Evolutionary conservation across 257 asterid species (phyloP), one percentile per base, ranked within the genome.

Genomic region (Marsdenia floribunda): DNA sequence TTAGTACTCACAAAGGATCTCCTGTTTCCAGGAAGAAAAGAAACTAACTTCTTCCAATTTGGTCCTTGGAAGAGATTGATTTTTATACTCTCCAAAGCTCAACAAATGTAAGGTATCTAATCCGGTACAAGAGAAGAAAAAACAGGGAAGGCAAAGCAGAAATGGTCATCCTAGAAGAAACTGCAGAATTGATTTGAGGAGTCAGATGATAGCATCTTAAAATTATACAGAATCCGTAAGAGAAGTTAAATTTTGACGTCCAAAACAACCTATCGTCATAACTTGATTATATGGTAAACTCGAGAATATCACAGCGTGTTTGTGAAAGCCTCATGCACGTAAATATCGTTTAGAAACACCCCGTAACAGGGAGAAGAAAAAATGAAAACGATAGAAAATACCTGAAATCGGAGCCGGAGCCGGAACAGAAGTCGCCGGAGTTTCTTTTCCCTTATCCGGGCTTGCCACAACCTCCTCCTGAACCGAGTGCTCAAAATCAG

Each of bases 401-500:
- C 96, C 93, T 79, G 93, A 87, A 75, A 91, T 84, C 16, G 96
- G 96, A 70, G 82, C 54, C 0, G 96, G 91, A 29, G 85, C 84
- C 14, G 87, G 91, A 70, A 86, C 67, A 73, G 77, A 75, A 37
- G 80, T 76, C 13, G 26, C 80, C 44, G 83, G 83, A 75, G 71
- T 59, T 24, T 80, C 86, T 80, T 82, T 82, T 42, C 77, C 76
- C 58, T 78, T 81, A 19, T 68, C 80, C 44, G 85, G 80, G 81
- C 80, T 80, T 52, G 77, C 80, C n/a, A 83, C 84, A 42, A 70
- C 75, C 65, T 80, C 90, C 77, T 84, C 92, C 79, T 79, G 89
- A 49, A 74, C 88, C 73, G 93, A 78, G 68, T 84, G 92, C 85
- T 91, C 97, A 76, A 86, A 89, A 84, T 93, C 97, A 26, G 98